Evolutionary conservation across 805 yeast genomes (phyloP), one percentile per base, ranked within the genome.

Genomic region (Nakazawaea pomicola): DNA sequence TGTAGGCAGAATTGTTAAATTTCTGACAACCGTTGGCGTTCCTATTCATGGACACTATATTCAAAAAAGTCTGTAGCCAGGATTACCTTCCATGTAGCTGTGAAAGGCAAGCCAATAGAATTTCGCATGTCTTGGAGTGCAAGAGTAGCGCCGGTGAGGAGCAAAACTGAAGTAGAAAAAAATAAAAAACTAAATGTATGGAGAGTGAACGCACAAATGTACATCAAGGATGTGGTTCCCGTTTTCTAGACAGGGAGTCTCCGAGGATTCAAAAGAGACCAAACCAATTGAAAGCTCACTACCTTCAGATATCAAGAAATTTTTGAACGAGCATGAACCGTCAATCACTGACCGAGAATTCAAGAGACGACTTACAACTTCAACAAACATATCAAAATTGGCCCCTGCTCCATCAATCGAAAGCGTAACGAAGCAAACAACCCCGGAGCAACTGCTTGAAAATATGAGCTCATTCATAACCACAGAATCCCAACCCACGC

Each of bases 311-410:
- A 14, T 40, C 20, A 28, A 35, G 28, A 12, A 18, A 11, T 30
- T 17, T 23, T 16, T 35, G 6, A 14, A 21, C 7, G 31, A 34
- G 4, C 29, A 29, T 17, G 33, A 35, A 18, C 44, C 39, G 3
- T 16, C 25, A 23, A 29, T 34, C n/a, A 34, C 44, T n/a, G 44
- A 40, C 8, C 15, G 39, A 24, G 39, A 40, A 14, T 40, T 40
- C 19, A n/a, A 21, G n/a, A 14, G 11, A n/a, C 17, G 14, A 10
- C 31, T 40, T 16, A n/a, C 14, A 9, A 29, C 31, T 11, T 11
- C 31, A 3, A 24, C 39, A 4, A 29, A 29, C 12, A 20, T 14
- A 10, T 40, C 44, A 15, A 40, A 29, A 7, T 30, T 40, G 17
- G 39, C 39, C 5, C 14, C 36, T 5, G 33, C 39, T 20, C 44